These are phyloP conservation scores for Botrytis galanthina DNA, from an alignment of 2,329 filamentous ascomycete species.

Conservation along the genomic window DNA sequence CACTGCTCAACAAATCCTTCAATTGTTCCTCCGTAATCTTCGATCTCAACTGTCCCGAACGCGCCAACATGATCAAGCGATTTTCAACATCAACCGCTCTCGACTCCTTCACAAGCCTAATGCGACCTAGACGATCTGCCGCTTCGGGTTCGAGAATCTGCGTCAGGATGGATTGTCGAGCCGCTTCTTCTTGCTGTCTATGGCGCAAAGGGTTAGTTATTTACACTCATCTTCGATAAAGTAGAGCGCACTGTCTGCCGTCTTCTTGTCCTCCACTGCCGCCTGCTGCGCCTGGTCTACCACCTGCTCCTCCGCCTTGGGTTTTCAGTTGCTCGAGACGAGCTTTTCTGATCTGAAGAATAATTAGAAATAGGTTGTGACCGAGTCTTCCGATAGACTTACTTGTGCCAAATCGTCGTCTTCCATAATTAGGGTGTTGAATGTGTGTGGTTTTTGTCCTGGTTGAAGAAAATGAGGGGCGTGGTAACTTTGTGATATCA, in stretches of 20 bases:
- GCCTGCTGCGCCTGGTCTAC: conserved; percentile 46
- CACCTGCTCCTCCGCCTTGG: conserved; percentile 53
- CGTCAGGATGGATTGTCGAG: conserved; percentile 72
- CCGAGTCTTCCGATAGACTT: neutral
- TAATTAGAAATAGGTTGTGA: neutral
- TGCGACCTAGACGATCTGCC: conserved; percentile 87
- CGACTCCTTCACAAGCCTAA: conserved; percentile 91
- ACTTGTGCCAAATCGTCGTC: conserved; percentile 40
- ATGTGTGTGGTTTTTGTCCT: neutral
- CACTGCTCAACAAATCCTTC: conserved; percentile 83
- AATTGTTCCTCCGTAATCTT: conserved; percentile 93
- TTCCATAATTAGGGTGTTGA: conserved; percentile 31
- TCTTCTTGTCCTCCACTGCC: conserved; percentile 56
- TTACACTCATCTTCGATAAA: conserved; percentile 24
- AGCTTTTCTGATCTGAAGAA: conserved; percentile 76
- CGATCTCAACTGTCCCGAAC: conserved; percentile 77
- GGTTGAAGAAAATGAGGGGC: conserved; percentile 12
- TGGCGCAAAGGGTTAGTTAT: neutral
- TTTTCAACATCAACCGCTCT: conserved; percentile 90
- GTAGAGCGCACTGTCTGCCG: conserved; percentile 56
- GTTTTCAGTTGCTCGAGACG: conserved; percentile 91
- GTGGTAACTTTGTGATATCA: neutral
- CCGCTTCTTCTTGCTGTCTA: conserved; percentile 60
- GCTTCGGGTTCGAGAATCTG: conserved; percentile 96
- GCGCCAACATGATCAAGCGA: conserved; percentile 85